Conservation (phyloP, 805 yeast genomes). For the Spathaspora sp. region DNA sequence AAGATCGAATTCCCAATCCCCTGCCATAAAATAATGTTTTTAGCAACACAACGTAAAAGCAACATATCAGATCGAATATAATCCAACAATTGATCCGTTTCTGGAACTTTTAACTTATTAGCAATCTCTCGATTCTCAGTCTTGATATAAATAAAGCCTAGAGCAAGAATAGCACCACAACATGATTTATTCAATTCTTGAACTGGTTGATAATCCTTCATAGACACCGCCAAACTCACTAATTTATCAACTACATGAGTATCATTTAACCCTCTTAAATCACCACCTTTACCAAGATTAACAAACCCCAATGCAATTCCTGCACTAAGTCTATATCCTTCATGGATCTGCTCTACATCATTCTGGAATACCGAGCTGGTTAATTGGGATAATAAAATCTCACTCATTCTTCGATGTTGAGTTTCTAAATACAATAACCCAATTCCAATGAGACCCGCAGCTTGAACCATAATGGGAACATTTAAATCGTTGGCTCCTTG, state of each 20-base stretch:
- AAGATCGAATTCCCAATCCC: constrained; percentile 41
- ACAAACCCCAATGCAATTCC: constrained; percentile 86
- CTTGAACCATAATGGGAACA: constrained; percentile 77
- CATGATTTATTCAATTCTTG: constrained; percentile 59
- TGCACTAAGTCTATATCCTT: constrained; percentile 81
- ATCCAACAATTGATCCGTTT: constrained; percentile 54
- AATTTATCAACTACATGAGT: constrained; percentile 60
- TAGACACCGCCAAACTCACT: constrained; percentile 52
- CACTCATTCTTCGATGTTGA: constrained; percentile 84
- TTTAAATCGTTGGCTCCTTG: constrained; percentile 87
- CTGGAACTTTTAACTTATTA: constrained; percentile 55
- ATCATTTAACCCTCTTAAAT: constrained; percentile 56
- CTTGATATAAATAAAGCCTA: constrained; percentile 69
- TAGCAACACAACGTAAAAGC: constrained; percentile 59
- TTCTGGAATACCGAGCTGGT: constrained; percentile 49
- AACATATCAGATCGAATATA: constrained; percentile 79
- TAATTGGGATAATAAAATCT: constrained; percentile 68
- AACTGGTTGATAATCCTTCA: constrained; percentile 60
- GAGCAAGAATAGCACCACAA: constrained; percentile 73
- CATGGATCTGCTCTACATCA: constrained; percentile 59
- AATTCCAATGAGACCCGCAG: constrained; percentile 88
- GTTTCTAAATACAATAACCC: constrained; percentile 79
- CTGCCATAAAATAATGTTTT: constrained; percentile 72
- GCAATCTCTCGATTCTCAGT: constrained; percentile 63
- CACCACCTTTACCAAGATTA: constrained; percentile 73